Base-by-base conservation (phyloP, 2,329 filamentous ascomycete genomes). In the Venturia aucupariae region DNA sequence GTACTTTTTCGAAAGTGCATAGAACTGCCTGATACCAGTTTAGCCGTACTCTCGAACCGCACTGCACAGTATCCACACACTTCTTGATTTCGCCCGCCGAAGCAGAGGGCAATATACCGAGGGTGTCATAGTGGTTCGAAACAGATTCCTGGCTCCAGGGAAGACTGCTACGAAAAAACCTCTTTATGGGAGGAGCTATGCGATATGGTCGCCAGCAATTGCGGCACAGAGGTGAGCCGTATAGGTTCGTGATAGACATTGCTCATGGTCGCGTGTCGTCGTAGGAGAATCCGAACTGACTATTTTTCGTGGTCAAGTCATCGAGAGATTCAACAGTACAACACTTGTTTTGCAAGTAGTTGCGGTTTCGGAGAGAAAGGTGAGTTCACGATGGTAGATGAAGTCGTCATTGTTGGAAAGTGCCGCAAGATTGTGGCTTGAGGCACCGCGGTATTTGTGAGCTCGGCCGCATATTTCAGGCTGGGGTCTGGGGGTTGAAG, bases 1-100 rank as follows among this genome's bases (percentile, higher is more conserved):
- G 82, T 96, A 88, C 63, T 83, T 79, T 77, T 97, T 96, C 72
- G 92, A 96, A 74, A 97, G 89, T 67, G 83, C 77, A 82, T 97
- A 97, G 84, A 97, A 99, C 74, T 85, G 78, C 69, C 78, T 80
- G 60, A 60, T 67, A 41, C 2, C 15, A 10, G 22, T n/a, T 54
- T 63, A 41, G 41, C 27, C 42, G 10, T 32, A 19, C 13, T 39
- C 35, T n/a, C n/a, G 44, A 3, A 1, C 13, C 10, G 3, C 19
- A n/a, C 65, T n/a, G 67, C 42, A 61, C 24, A 38, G 51, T 46
- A 38, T 22, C 30, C 41, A 63, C 44, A 19, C 73, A 91, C 88
- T 90, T 93, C 76, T 97, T 97, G 67, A 97, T 92, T 63, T 96
- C 90, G 10, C 81, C 79, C 0, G 84, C 77, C 19, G 89, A 85